Base-by-base conservation (phyloP, 2,329 filamentous ascomycete species). In the Hypoxylon sp. region DNA sequence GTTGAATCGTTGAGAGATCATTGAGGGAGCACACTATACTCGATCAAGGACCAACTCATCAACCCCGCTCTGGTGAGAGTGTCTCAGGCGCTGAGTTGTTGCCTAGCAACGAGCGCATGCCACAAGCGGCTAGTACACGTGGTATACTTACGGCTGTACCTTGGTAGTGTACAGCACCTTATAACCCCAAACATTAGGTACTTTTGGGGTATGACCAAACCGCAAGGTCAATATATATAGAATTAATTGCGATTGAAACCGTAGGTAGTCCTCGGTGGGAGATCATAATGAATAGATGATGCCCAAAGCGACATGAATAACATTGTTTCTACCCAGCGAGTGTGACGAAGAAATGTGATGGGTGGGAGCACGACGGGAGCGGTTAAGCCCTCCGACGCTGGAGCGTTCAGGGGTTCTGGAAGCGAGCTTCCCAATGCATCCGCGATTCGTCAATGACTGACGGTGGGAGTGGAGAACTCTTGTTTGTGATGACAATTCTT, bases 21-120 rank as follows among this genome's bases (percentile, higher is more conserved):
- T n/a, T n/a, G n/a, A n/a, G n/a, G n/a, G 22, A 22, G 57, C 42
- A 54, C 42, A 60, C 6, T 64, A 30, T 38, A 12, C 30, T 44
- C 6, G 16, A n/a, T 49, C 11, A 40, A 20, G 55, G 56, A 58
- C 57, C 24, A 64, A 55, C 54, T 59, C 58, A 63, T 44, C 45
- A 52, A 65, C 65, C 65, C 65, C 65, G 54, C 65, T 38, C 46
- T 54, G 42, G 56, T 33, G 62, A 51, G 36, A 50, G 46, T 46
- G 26, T 60, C n/a, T 22, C 24, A 53, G 20, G 22, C 16, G 50
- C 46, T 20, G 24, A 57, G 38, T 52, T 61, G 66, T 69, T 69
- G 66, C 66, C 66, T 40, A 64, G 66, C 66, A 69, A 69, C 66
- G 60, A 64, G 56, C 22, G 33, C 12, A 58, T 59, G 42, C 61